A percentile compares a stretch with the other conserved stretches of the same genome.
Evolutionary conservation across 2,329 filamentous ascomycete genomes (phyloP).

Genomic region (Exophiala xenobiotica): DNA sequence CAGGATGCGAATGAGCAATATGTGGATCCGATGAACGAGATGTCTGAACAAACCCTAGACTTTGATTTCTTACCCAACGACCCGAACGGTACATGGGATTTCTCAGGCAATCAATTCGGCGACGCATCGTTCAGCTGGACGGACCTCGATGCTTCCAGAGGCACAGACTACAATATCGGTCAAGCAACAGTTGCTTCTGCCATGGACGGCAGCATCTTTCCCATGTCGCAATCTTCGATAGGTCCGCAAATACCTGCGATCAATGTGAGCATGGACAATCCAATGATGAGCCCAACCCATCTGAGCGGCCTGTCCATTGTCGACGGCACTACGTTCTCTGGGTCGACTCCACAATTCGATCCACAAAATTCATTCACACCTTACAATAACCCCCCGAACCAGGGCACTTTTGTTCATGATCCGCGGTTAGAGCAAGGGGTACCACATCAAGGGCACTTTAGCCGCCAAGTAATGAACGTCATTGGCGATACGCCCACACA

Average conservation of each 20-base stretch:
- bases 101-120: constrained; percentile 21
- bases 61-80: constrained; percentile 20
- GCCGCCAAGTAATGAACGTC: no score
- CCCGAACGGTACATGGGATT: constrained; percentile 24
- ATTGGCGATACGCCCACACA: no score
- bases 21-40: constrained; percentile 13
- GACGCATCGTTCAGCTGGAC: constrained; percentile 24
- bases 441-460: no score
- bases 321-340: background rate
- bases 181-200: constrained; percentile 24
- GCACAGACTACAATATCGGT: constrained; percentile 24
- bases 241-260: constrained; percentile 3
- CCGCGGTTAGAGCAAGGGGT: no score
- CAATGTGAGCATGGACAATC: constrained; percentile 3
- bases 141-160: constrained; percentile 20
- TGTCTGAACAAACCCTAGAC: constrained; percentile 5
- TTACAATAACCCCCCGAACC: background rate
- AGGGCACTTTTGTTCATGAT: background rate
- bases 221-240: constrained; percentile 1
- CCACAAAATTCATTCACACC: constrained; percentile 3
- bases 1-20: constrained; percentile 8
- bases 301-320: constrained; percentile 1
- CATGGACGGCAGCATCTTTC: background rate
- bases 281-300: constrained; percentile 6
- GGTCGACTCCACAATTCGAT: constrained; percentile 3